These are phyloP conservation scores for Fraxinus nigra DNA, from an alignment of 305 asterid genomes.

Conservation along the genomic window DNA sequence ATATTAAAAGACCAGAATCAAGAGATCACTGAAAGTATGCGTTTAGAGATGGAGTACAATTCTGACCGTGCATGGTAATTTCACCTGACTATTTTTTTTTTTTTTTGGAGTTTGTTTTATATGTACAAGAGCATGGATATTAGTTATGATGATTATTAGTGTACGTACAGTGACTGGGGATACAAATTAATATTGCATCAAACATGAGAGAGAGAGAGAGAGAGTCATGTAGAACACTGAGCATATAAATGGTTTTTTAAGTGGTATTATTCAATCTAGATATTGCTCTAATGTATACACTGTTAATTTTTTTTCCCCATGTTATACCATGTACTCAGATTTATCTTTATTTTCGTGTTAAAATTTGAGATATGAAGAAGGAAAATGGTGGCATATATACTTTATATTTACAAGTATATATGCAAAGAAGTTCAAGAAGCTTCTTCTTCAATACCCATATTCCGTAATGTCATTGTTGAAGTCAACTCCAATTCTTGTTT, in stretches of 20 bases:
- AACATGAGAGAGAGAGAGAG: neutral
- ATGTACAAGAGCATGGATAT: neutral
- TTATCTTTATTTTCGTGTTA: neutral
- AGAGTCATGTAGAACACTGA: neutral
- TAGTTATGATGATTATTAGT: neutral
- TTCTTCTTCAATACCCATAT: neutral
- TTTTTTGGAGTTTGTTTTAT: too few species aligned
- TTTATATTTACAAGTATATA: neutral
- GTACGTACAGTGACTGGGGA: neutral
- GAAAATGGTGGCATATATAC: neutral
- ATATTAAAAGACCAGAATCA: slow-evolving; percentile 43
- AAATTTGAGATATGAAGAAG: neutral
- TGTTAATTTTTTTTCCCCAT: neutral
- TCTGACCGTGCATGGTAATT: slow-evolving; percentile 93
- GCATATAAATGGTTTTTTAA: neutral
- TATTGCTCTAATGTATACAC: neutral
- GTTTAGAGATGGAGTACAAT: slow-evolving; percentile 84
- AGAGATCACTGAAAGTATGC: slow-evolving; percentile 81
- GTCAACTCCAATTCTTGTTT: neutral
- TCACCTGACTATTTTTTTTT: slow-evolving; percentile 2
- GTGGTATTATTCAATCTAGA: neutral
- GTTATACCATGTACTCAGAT: neutral
- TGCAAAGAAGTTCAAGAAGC: neutral
- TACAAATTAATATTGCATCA: neutral
- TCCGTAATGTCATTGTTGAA: neutral